Evolutionary conservation across 768 basidiomycete species (phyloP), one percentile per base, ranked within the genome.

Genomic region (Sistotremastrum suecicum): DNA sequence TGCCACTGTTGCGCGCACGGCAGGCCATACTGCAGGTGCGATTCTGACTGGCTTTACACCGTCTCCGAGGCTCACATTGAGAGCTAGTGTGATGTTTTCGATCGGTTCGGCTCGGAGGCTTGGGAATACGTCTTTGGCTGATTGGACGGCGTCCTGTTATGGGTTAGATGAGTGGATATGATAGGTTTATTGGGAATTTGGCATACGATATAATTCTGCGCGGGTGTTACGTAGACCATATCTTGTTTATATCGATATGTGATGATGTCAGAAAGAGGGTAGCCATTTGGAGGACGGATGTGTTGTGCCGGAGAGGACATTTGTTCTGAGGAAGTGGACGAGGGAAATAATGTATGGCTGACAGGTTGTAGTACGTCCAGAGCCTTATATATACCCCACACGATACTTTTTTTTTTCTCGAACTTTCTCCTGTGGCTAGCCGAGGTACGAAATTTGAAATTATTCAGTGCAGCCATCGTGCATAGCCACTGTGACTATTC

Each of bases 151-250:
- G 60, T 69, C 58, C 75, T 76, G 33, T 11, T 36, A 7, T 10
- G 29, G 32, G 28, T 9, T 11, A 3, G 3, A 34, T 29, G 10
- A 11, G 7, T 33, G 5, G 28, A 39, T 10, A 34, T 2, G 41
- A 7, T 32, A 28, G 5, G 38, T 7, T 10, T 0, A n/a, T 30
- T 20, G 31, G 9, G 37, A n/a, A 32, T 40, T 39, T 5, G 10
- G 53, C 66, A 45, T 36, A 75, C 77, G 52, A 64, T 53, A 46
- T 74, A 75, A 39, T 59, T 55, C 33, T 56, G 44, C 7, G 68
- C 63, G 0, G 67, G 68, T 1, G 63, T 65, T 1, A 79, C 76
- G 39, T 74, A 76, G 10, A 76, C 70, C n/a, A 75, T 59, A 30
- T 66, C 53, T 5, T 60, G 54, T 0, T 63, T 54, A 4, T 61